Evolutionary conservation across 2,329 filamentous ascomycete species (phyloP).

Genomic region (Ophiognomonia clavigignenti-juglandacearum): DNA sequence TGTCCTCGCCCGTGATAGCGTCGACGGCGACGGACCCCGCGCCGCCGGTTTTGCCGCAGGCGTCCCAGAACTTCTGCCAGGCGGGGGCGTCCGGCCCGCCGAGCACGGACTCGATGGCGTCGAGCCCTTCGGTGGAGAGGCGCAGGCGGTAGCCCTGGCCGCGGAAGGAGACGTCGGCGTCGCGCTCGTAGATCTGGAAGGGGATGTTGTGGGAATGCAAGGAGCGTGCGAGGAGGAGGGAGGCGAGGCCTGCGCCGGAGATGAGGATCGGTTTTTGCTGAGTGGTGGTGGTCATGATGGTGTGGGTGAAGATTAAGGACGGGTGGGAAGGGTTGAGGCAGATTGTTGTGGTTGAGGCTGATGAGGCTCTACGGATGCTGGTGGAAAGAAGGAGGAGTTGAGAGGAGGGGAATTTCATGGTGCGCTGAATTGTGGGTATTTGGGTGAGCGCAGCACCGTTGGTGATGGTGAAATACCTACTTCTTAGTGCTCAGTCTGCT

Average conservation of each 20-base stretch:
- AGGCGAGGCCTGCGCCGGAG: conserved; percentile 38
- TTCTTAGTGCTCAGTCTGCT: no score
- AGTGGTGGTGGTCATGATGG: conserved; percentile 30
- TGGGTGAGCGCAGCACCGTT: no score
- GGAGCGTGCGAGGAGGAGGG: conserved; percentile 39
- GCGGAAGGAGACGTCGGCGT: conserved; percentile 45
- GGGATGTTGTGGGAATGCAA: conserved; percentile 37
- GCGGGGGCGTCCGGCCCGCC: conserved; percentile 23
- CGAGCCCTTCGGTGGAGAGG: conserved; percentile 50
- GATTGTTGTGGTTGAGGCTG: no score
- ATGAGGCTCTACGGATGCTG: no score
- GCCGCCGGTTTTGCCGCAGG: conserved; percentile 56
- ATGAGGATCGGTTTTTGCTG: conserved; percentile 49
- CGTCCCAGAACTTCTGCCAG: conserved; percentile 53
- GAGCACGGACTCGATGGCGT: conserved; percentile 57
- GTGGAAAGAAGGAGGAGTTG: no score
- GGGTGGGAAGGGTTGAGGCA: no score
- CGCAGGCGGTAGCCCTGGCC: conserved; percentile 60
- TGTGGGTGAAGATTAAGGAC: no score
- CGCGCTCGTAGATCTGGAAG: conserved; percentile 54
- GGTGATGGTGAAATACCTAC: no score
- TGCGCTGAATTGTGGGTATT: no score
- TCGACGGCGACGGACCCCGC: conserved; percentile 45
- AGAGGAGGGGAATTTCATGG: no score
- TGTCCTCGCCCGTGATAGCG: conserved; percentile 46